These are phyloP conservation scores for Miamiensis avidus DNA, from an alignment of 169 alveolate species.

Conservation along the genomic window DNA sequence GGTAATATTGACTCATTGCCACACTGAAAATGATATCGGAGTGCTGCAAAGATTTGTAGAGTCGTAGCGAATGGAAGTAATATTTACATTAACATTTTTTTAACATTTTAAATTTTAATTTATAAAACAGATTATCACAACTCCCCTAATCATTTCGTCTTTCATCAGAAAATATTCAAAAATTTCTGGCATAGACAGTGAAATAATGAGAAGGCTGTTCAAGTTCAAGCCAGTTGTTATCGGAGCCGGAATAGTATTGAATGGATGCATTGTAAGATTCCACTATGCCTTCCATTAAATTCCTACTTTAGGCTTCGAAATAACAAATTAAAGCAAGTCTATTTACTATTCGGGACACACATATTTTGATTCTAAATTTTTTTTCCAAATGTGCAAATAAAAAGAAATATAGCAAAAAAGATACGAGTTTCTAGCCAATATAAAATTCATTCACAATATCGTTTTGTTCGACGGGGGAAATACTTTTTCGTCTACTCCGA, in stretches of 20 bases:
- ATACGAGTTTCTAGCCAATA: conserved; percentile 21
- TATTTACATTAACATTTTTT: background rate
- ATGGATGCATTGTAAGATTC: conserved; percentile 21
- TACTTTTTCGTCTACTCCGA: conserved; percentile 3
- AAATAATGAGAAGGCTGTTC: conserved; percentile 25
- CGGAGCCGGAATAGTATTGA: conserved; percentile 18
- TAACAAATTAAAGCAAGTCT: conserved; percentile 12
- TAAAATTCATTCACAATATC: conserved; percentile 16
- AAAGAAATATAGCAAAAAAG: conserved; percentile 4
- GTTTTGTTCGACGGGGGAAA: conserved; percentile 18
- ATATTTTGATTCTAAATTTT: conserved; percentile 16
- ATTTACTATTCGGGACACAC: conserved; percentile 18
- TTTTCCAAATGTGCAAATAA: conserved; percentile 1
- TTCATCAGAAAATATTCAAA: conserved; percentile 17
- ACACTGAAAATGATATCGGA: conserved; percentile 27
- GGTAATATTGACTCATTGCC: conserved; percentile 27
- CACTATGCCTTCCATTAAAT: conserved; percentile 13
- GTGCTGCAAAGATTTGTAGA: conserved; percentile 15
- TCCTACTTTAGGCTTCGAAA: conserved; percentile 16
- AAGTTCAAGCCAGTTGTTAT: conserved; percentile 26
- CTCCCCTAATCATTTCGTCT: conserved; percentile 16
- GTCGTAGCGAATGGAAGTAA: conserved; percentile 32
- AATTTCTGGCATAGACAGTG: conserved; percentile 3
- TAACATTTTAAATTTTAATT: background rate
- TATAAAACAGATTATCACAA: background rate